Percentiles rank a stretch among this genome's conserved stretches.
phyloP scores from a whole-genome alignment of 1,284 basidiomycete species.

The Malassezia psittaci region DNA sequence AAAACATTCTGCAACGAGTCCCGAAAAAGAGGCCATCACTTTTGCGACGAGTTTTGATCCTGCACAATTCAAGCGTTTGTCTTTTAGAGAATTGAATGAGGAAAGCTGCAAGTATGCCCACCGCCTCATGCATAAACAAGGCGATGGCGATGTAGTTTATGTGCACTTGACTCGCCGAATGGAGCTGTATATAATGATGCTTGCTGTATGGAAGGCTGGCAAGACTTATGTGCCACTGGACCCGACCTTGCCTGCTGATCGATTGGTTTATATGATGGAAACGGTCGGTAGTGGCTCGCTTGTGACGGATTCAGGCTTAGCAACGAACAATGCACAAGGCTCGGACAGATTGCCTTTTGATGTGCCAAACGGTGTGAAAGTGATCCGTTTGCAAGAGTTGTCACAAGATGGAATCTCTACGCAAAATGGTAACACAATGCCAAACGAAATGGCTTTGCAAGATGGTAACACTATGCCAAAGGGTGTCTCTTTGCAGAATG shows the following conservation, averaged over 20 bases:
- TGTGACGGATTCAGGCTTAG: slow-evolving; percentile 3
- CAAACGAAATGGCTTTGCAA: no score
- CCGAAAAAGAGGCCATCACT: slow-evolving; percentile 25
- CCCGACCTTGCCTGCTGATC: slow-evolving; percentile 32
- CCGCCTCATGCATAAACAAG: slow-evolving; percentile 12
- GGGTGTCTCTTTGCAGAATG: no score
- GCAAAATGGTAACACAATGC: no score
- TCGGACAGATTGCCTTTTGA: no score
- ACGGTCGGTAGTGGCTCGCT: slow-evolving; percentile 21
- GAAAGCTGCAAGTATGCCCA: slow-evolving; percentile 23
- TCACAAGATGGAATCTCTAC: not conserved
- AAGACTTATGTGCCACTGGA: slow-evolving; percentile 41
- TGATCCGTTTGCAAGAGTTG: slow-evolving; percentile 2
- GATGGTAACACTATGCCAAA: no score
- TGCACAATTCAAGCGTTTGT: slow-evolving; percentile 12
- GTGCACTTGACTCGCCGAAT: slow-evolving; percentile 32
- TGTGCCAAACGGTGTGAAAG: not conserved
- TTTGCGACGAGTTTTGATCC: slow-evolving; percentile 22
- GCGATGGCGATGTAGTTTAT: slow-evolving; percentile 18
- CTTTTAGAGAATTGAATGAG: slow-evolving; percentile 31
- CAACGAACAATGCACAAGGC: not conserved
- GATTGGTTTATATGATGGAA: slow-evolving; percentile 37
- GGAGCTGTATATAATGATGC: slow-evolving; percentile 29
- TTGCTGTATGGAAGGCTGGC: slow-evolving; percentile 40
- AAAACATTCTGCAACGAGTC: slow-evolving; percentile 14